Percentiles rank a stretch among this genome's conserved stretches.
phyloP scores from a whole-genome alignment of 2,329 filamentous ascomycete genomes.

The Penicillium corylophilum region DNA sequence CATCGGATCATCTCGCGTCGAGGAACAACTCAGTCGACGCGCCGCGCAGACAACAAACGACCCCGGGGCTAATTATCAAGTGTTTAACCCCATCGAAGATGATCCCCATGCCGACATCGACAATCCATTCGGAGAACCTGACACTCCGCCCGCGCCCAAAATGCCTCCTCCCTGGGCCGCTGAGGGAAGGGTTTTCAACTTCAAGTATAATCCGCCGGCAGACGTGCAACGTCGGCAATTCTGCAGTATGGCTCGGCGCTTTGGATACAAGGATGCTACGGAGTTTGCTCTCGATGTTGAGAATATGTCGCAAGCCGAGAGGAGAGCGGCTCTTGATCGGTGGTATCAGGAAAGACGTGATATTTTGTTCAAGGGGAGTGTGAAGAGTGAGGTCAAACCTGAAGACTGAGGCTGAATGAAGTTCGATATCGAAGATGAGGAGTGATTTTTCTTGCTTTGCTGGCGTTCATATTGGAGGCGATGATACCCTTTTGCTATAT shows the following conservation, averaged over 20 bases:
- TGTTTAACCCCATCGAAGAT: slow-evolving; percentile 32
- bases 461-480: not conserved
- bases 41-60: slow-evolving; percentile 56
- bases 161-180: slow-evolving; percentile 11
- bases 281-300: slow-evolving; percentile 92
- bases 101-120: slow-evolving; percentile 1
- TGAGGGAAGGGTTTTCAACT: slow-evolving; percentile 50
- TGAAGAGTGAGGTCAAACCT: not conserved
- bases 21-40: slow-evolving; percentile 74
- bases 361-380: slow-evolving; percentile 27
- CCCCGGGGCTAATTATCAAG: slow-evolving; percentile 31
- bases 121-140: slow-evolving; percentile 10
- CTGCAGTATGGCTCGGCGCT: slow-evolving; percentile 79
- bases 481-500: slow-evolving; percentile 1
- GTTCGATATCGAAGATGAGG: not conserved
- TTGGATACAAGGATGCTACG: slow-evolving; percentile 72
- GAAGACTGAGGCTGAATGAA: not conserved
- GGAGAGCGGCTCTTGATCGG: slow-evolving; percentile 71
- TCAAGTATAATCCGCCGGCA: slow-evolving; percentile 69
- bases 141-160: slow-evolving; percentile 9
- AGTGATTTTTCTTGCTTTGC: not conserved
- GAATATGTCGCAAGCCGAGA: slow-evolving; percentile 79
- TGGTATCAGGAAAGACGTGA: slow-evolving; percentile 73
- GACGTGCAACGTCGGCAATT: slow-evolving; percentile 79
- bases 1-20: slow-evolving; percentile 86